Evolutionary conservation across 192 early-diverging fungal genomes (phyloP), one percentile per base, ranked within the genome.

Genomic region (Coemansia sp.): DNA sequence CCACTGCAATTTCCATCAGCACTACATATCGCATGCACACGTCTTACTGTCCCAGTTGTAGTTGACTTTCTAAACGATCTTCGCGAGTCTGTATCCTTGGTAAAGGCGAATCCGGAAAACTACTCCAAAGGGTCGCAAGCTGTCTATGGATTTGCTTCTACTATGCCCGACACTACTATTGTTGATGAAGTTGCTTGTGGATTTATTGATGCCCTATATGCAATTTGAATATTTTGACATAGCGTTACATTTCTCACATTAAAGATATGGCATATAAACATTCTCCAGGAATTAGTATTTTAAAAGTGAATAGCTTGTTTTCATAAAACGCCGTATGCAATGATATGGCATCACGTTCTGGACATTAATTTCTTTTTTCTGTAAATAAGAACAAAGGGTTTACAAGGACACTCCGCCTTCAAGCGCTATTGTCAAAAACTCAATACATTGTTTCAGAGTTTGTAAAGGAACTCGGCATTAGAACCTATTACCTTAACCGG

Each of bases 81-180:
- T n/a, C 77, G 81, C 56, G 90, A 92, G 12, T 87, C 87, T 9
- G 89, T 97, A n/a, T 78, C 67, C 6, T 74, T 84, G 26, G 79
- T 95, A 68, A 79, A 85, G 59, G 86, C 86, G 9, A 79, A 93
- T 64, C 93, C 93, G 8, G 76, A 81, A 16, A 84, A 81, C 18
- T 90, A 89, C 65, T 85, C 83, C 41, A 90, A 91, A 21, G 91
- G 89, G 0, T 89, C 92, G 7, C 92, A 95, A 12, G 94, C 95
- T 43, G 89, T 98, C 57, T 98, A 98, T 62, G 96, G 96, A 39
- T 92, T 93, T 75, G 94, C 94, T 10, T 91, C 94, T 13, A 91
- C 87, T 10, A 85, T 98, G 4, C 95, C 96, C 0, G 92, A 96
- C 64, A 81, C 89, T 13, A 88, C 86, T 18, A 92, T 98, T 56